Conservation (phyloP, 2,329 filamentous ascomycete genomes). For the Nakataea oryzae region DNA sequence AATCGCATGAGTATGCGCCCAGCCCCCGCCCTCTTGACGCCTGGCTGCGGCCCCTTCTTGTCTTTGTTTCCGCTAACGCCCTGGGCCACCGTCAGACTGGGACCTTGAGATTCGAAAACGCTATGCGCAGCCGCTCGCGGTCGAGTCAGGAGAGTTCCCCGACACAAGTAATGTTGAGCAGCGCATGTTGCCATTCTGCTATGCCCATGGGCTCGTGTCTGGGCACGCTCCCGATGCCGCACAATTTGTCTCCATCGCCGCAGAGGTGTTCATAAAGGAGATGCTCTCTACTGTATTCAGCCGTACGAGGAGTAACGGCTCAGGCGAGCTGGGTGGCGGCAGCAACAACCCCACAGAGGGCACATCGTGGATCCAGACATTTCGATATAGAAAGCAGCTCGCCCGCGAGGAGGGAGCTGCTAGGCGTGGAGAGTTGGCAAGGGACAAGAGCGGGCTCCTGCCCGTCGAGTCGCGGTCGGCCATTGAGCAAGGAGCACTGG, state of each 20-base stretch:
- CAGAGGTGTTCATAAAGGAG: slow-evolving; percentile 59
- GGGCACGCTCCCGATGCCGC: slow-evolving; percentile 51
- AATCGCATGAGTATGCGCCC: slow-evolving; percentile 64
- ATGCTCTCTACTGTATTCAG: slow-evolving; percentile 52
- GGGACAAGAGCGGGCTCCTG: slow-evolving; percentile 67
- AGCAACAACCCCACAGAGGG: slow-evolving; percentile 27
- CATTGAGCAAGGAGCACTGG: slow-evolving; percentile 59
- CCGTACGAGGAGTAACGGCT: slow-evolving; percentile 54
- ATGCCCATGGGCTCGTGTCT: slow-evolving; percentile 50
- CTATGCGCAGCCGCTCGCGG: slow-evolving; percentile 51
- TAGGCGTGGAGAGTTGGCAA: slow-evolving; percentile 60
- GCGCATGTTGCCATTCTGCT: slow-evolving; percentile 59
- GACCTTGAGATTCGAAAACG: slow-evolving; percentile 59
- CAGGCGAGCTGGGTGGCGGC: slow-evolving; percentile 53
- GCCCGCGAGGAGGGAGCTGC: slow-evolving; percentile 65
- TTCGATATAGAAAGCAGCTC: slow-evolving; percentile 65
- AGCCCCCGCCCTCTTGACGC: neutral
- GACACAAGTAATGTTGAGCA: slow-evolving; percentile 52
- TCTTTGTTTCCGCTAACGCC: neutral
- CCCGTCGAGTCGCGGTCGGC: slow-evolving; percentile 74
- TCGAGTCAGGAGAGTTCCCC: slow-evolving; percentile 61
- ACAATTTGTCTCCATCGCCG: slow-evolving; percentile 53
- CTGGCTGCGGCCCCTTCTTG: neutral
- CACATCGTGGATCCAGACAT: slow-evolving; percentile 65
- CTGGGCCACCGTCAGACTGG: slow-evolving; percentile 34